Base-by-base conservation (phyloP, 1,139 yeast genomes). In the Meyerozyma athensensis region DNA sequence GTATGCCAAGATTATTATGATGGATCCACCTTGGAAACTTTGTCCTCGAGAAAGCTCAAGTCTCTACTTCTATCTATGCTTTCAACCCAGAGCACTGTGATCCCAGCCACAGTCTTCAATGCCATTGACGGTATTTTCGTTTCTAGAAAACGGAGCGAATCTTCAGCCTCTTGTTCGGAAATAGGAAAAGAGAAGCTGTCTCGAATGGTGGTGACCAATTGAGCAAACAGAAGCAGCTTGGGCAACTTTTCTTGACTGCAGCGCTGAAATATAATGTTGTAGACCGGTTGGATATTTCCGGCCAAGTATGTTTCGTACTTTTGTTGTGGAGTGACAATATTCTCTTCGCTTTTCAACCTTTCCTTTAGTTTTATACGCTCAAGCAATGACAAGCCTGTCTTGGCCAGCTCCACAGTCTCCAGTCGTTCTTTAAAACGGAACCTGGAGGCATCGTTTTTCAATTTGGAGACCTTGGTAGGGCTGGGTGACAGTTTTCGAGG, bases 331-430 rank as follows among this genome's bases (percentile, higher is more conserved):
- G 65, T 43, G 18, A 35, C 40, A 7, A 30, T 14, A 3, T 23
- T 37, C 4, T 22, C 26, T 4, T 37, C 39, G 16, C 49, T 49
- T 6, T 41, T 47, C 7, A 47, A 39, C 33, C 55, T 49, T 41
- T 70, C 75, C 40, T 66, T 69, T 19, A 56, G 37, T 39, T 53
- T 56, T 30, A 71, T 68, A 36, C 79, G 48, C 40, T 74, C 77
- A 3, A 73, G 47, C 5, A 74, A 48, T 1, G 74, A 58, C 8
- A 71, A 43, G 0, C 75, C 74, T 1, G 52, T 23, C 20, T 37
- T 37, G 7, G 31, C 14, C 32, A 17, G 48, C 37, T 56, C 53
- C 0, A 40, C 40, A 9, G 33, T 17, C 38, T 58, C 71, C 31
- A 52, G 45, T 30, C 50, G 50, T 19, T 51, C 55, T 30, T 52